Evolutionary conservation across 768 basidiomycete species (phyloP).

Genomic region (Gymnopilus junonius): DNA sequence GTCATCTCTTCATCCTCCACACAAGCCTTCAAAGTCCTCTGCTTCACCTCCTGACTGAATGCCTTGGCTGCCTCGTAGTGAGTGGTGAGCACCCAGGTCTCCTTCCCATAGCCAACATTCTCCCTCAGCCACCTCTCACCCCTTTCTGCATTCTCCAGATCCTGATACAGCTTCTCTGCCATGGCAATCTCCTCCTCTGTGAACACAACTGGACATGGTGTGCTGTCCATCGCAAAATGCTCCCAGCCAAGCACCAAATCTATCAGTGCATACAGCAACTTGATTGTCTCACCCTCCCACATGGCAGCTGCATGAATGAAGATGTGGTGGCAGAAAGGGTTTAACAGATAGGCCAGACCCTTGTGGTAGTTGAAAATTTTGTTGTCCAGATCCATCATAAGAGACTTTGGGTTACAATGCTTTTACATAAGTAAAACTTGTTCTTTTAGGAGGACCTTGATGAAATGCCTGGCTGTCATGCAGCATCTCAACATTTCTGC

Average conservation of each 20-base stretch:
- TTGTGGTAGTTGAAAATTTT: constrained; percentile 43
- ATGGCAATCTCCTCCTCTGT: too few relatives aligned
- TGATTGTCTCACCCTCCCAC: constrained; percentile 57
- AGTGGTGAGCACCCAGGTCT: constrained; percentile 49
- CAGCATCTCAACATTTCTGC: too few relatives aligned
- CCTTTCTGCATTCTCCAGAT: too few relatives aligned
- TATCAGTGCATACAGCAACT: constrained; percentile 50
- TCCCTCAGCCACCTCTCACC: constrained; percentile 28
- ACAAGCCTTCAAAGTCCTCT: constrained; percentile 32
- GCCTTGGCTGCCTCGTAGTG: constrained; percentile 44
- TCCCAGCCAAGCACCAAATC: constrained; percentile 46
- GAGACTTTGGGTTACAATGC: constrained; percentile 26
- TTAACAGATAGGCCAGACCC: constrained; percentile 41
- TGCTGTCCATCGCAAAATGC: constrained; percentile 39
- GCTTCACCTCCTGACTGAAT: constrained; percentile 36
- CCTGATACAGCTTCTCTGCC: too few relatives aligned
- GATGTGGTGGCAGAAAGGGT: constrained; percentile 42
- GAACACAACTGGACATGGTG: constrained; percentile 51
- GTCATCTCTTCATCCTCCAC: constrained; percentile 40
- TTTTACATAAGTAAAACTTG: too few relatives aligned
- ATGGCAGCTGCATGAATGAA: constrained; percentile 46
- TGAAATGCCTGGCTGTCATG: too few relatives aligned
- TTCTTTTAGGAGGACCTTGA: too few relatives aligned
- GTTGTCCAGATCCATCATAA: constrained; percentile 26
- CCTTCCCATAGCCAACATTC: constrained; percentile 38